Base-by-base conservation (phyloP, 1,139 yeast genomes). In the Pichiaceae sp. region DNA sequence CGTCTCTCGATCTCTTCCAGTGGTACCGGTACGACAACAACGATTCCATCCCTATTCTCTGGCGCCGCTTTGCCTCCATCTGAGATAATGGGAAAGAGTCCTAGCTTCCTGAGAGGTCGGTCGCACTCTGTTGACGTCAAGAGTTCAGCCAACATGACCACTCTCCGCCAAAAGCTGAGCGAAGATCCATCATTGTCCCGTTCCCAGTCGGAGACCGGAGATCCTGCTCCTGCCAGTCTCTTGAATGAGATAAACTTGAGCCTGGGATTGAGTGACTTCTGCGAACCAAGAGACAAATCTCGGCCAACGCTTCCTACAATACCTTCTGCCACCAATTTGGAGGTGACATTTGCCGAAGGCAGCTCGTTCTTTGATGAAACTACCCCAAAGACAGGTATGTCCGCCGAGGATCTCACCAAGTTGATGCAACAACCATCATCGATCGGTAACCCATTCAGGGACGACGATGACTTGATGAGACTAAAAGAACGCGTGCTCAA, bases 401-500 rank as follows among this genome's bases (percentile, higher is more conserved):
- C 28, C 6, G n/a, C 28, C 7, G 28, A 25, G 28, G 28, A 25
- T 12, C 14, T 25, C n/a, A 12, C 28, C 15, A 14, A 12, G 14
- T 14, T 25, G 28, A 25, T 25, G 8, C 28, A 11, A 11, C 16
- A 25, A 11, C 15, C 8, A 11, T 25, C 28, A 8, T 8, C 28
- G n/a, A 7, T 14, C 14, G n/a, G 6, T 7, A 41, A 37, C 16
- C 26, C 37, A 16, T 40, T 52, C 28, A 45, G 51, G 35, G 58
- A 54, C 37, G 52, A 50, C 36, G 53, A 50, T 30, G 58, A 54
- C 38, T 40, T 54, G 27, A 44, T 38, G 25, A 47, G 48, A 30
- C 38, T 54, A 34, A 52, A 49, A 32, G 54, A 49, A 35, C 50
- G 46, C 23, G 56, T 54, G 17, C 30, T 52, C 36, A 52, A 44